Evolutionary conservation across 1,139 yeast species (phyloP), one percentile per base, ranked within the genome.

Genomic region (Pichia sp.): DNA sequence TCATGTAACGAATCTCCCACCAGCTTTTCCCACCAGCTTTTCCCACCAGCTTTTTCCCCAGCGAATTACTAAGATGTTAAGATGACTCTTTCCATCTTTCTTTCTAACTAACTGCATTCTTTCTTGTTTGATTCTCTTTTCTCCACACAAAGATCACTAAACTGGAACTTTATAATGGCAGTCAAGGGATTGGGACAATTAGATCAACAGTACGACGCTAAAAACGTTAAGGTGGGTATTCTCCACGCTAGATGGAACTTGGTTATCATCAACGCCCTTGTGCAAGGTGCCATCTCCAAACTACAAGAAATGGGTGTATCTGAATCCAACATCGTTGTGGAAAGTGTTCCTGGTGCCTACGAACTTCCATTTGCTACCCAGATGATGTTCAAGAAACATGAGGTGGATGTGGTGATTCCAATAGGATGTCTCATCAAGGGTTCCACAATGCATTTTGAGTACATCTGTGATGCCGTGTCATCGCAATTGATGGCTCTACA

Each of bases 381-480:
- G 69, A 75, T 67, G 57, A 73, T 83, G 56, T 72, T 73, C 55
- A 76, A 76, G 29, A 76, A 75, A 59, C 75, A 77, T 56, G 69
- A 72, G 52, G 74, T 86, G 58, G 97, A 93, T 67, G 96, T 95
- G 5, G 80, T 91, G 48, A 88, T 93, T 58, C 93, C 98, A 51
- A 90, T 93, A 62, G 99, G 99, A 53, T 93, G 87, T 42, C 77
- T 93, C 64, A 91, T 93, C 72, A 93, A 93, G 73, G 99, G 99
- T 53, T 84, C 91, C 45, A 93, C 98, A 47, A 90, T 90, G 96
- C 99, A 93, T 73, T 93, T 93, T 66, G 99, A 93, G 72, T 93
- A 91, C 73, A 93, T 93, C 62, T 87, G 96, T 67, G 98, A 93
- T 57, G 74, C 96, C 2, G 90, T 87, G 36, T 84, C 97, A 16